Percentiles rank a stretch among this genome's conserved stretches.
phyloP scores from a whole-genome alignment of 306 rosid genomes.

The Castanea mollissima region DNA sequence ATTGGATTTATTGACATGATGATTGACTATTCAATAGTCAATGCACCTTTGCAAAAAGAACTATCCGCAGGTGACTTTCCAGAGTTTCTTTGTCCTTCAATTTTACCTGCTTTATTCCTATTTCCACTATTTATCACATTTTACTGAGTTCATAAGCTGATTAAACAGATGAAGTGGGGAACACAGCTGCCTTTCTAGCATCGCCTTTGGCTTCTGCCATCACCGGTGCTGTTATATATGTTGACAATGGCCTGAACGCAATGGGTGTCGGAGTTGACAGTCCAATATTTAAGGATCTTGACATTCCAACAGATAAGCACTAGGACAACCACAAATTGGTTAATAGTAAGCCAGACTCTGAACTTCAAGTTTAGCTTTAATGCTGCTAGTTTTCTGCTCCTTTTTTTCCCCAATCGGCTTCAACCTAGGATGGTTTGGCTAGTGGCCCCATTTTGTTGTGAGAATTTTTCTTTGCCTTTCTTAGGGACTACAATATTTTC shows the following conservation, averaged over 20 bases:
- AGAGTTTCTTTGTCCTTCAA: neutral
- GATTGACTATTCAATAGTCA: conserved; percentile 79
- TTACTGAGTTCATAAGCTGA: conserved; percentile 8
- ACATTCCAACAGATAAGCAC: conserved; percentile 42
- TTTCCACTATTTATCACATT: neutral
- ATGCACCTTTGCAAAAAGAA: conserved; percentile 90
- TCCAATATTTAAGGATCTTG: conserved; percentile 41
- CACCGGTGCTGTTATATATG: conserved; percentile 73
- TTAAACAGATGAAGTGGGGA: conserved; percentile 82
- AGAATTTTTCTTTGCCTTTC: neutral
- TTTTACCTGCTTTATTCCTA: neutral
- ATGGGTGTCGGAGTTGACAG: conserved; percentile 93
- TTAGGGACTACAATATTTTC: neutral
- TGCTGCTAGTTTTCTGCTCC: neutral
- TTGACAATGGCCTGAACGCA: conserved; percentile 84
- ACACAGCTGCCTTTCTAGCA: conserved; percentile 80
- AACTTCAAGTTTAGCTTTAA: neutral
- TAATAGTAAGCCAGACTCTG: neutral
- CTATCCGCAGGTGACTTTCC: conserved; percentile 62
- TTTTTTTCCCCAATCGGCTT: neutral
- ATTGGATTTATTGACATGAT: conserved; percentile 95
- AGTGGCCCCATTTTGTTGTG: neutral
- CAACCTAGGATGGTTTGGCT: conserved; percentile 2
- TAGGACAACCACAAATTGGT: conserved; percentile 5
- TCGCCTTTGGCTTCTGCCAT: conserved; percentile 88